Evolutionary conservation across 345 rosid genomes (phyloP).

Genomic region (Mallotus nudiflorus): DNA sequence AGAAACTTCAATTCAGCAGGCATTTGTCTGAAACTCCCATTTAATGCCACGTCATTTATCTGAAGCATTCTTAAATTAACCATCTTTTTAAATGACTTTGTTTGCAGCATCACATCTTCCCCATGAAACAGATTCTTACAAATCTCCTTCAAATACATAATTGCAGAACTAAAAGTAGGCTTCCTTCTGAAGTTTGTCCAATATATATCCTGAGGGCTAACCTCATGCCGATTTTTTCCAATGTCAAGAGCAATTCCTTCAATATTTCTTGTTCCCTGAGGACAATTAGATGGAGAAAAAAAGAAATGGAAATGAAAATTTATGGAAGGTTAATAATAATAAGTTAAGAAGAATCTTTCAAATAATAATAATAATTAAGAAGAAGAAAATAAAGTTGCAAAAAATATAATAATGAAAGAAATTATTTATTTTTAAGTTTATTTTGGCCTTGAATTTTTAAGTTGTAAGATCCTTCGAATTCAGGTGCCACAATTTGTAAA

Average conservation of each 20-base stretch:
- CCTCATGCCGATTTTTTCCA: constrained; percentile 16
- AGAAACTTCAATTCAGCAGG: constrained; percentile 61
- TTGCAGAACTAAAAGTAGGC: constrained; percentile 7
- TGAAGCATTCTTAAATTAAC: constrained; percentile 58
- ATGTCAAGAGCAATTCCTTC: constrained; percentile 51
- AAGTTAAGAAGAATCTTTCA: too few relatives aligned
- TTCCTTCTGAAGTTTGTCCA: neutral
- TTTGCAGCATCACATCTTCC: constrained; percentile 23
- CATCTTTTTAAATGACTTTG: constrained; percentile 48
- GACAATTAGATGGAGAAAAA: neutral
- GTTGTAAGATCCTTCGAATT: too few relatives aligned
- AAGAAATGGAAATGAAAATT: neutral
- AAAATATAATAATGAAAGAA: too few relatives aligned
- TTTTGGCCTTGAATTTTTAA: too few relatives aligned
- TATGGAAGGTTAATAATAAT: neutral
- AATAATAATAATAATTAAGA: too few relatives aligned
- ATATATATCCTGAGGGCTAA: neutral
- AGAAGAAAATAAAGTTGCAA: too few relatives aligned
- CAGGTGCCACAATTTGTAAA: too few relatives aligned
- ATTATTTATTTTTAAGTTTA: too few relatives aligned
- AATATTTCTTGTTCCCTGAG: constrained; percentile 46
- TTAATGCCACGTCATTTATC: constrained; percentile 49
- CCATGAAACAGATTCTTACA: constrained; percentile 4
- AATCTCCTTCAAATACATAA: constrained; percentile 18
- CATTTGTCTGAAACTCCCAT: constrained; percentile 49